Evolutionary conservation across 768 basidiomycete genomes (phyloP).

Genomic region (Strobilomyces echinocephalus): DNA sequence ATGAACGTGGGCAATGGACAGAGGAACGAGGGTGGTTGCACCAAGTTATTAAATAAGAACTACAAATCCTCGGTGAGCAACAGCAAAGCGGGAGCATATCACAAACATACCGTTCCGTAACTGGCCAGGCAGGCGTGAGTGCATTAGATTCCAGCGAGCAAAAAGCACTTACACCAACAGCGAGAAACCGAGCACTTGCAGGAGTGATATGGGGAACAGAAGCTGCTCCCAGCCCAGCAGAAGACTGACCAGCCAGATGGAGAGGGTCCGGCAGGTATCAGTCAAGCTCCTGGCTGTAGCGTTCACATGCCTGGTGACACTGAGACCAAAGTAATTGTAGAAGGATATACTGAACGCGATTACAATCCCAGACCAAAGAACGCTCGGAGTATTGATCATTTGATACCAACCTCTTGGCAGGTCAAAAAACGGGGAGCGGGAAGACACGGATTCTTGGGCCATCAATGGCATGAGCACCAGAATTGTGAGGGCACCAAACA

Average conservation of each 20-base stretch:
- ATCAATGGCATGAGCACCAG: constrained; percentile 76
- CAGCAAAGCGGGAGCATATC: constrained; percentile 3
- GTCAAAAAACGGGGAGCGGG: constrained; percentile 75
- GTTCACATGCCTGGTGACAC: constrained; percentile 88
- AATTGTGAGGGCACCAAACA: constrained; percentile 83
- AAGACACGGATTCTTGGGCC: constrained; percentile 60
- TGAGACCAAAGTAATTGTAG: constrained; percentile 89
- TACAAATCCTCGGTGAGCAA: constrained; percentile 27
- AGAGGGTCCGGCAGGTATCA: constrained; percentile 91
- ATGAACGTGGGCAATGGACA: constrained; percentile 36
- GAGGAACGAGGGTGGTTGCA: constrained; percentile 59
- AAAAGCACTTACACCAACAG: constrained; percentile 73
- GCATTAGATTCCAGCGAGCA: not conserved
- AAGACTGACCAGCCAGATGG: constrained; percentile 93
- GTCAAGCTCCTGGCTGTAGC: constrained; percentile 89
- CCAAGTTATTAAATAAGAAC: constrained; percentile 89
- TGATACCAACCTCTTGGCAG: constrained; percentile 86
- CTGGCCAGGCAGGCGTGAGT: constrained; percentile 34
- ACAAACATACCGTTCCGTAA: constrained; percentile 71
- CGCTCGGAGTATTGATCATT: constrained; percentile 72
- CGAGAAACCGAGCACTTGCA: constrained; percentile 82
- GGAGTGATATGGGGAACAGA: constrained; percentile 71
- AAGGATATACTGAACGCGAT: constrained; percentile 73
- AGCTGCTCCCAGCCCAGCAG: constrained; percentile 88
- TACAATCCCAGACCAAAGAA: constrained; percentile 62